These are phyloP conservation scores for Lithocarpus polystachyus DNA, from an alignment of 306 rosid species.

Conservation along the genomic window DNA sequence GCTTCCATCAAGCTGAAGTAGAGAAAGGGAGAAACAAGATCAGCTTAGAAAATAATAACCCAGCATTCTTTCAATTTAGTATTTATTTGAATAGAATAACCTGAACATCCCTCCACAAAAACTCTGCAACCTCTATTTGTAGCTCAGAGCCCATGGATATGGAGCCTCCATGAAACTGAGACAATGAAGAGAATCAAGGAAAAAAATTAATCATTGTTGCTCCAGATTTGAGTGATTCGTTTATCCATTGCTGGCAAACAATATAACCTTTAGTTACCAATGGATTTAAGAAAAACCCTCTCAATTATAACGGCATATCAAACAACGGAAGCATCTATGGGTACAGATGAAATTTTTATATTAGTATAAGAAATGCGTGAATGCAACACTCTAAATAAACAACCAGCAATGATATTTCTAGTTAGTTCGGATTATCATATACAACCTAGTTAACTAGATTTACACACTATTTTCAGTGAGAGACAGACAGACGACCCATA, in stretches of 20 bases:
- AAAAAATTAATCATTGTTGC: constrained; percentile 19
- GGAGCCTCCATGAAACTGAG: constrained; percentile 84
- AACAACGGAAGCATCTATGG: background rate
- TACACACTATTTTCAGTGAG: background rate
- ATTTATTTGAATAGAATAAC: constrained; percentile 37
- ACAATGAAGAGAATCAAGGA: constrained; percentile 8
- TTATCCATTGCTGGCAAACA: background rate
- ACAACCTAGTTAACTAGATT: background rate
- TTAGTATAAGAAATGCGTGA: constrained; percentile 1
- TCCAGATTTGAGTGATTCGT: background rate
- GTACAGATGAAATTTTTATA: background rate
- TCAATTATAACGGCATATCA: background rate
- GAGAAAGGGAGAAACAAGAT: constrained; percentile 29
- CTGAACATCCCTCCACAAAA: constrained; percentile 89
- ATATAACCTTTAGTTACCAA: background rate
- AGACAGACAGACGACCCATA: background rate
- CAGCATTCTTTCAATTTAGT: constrained; percentile 12
- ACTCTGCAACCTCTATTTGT: constrained; percentile 89
- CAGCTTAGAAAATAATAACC: constrained; percentile 26
- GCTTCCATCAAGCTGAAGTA: constrained; percentile 81
- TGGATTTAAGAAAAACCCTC: background rate
- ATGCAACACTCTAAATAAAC: background rate
- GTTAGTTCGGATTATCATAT: background rate
- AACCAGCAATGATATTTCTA: background rate
- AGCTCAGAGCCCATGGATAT: constrained; percentile 80